These are phyloP conservation scores for Mortierella sp. DNA, from an alignment of 371 early-diverging fungal species.

Conservation along the genomic window DNA sequence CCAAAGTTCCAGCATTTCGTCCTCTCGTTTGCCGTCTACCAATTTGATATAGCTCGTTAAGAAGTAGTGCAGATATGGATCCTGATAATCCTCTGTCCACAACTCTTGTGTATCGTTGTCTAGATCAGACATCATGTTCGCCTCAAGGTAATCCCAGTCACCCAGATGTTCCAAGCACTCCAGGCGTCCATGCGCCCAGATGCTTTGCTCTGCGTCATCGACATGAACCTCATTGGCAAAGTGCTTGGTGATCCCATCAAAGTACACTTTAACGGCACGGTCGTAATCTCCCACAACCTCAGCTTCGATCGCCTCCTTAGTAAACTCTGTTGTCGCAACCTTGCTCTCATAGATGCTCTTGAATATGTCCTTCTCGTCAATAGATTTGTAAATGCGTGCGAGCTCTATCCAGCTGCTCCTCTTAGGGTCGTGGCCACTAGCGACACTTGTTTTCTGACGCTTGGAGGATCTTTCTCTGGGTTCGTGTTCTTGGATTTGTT, in stretches of 20 bases:
- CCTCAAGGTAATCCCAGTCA: conserved; percentile 72
- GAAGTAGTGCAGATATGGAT: conserved; percentile 68
- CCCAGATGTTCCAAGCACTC: conserved; percentile 73
- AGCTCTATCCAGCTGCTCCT: conserved; percentile 68
- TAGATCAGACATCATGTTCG: conserved; percentile 58
- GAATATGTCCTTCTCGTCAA: conserved; percentile 74
- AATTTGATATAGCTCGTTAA: conserved; percentile 68
- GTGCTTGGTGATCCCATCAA: conserved; percentile 56
- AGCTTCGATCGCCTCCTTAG: conserved; percentile 69
- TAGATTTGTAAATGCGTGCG: conserved; percentile 69
- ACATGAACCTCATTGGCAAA: conserved; percentile 49
- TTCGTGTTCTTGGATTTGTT: conserved; percentile 49
- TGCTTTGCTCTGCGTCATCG: conserved; percentile 59
- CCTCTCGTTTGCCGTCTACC: conserved; percentile 57
- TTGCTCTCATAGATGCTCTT: conserved; percentile 68
- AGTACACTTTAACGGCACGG: conserved; percentile 63
- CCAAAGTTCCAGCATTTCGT: conserved; percentile 61
- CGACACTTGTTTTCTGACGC: conserved; percentile 31
- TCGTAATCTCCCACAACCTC: conserved; percentile 73
- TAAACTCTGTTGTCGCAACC: conserved; percentile 60
- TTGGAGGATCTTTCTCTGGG: conserved; percentile 46
- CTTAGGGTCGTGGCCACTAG: conserved; percentile 21
- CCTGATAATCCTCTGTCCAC: conserved; percentile 67
- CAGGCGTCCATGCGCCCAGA: conserved; percentile 71
- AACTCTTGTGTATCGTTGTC: conserved; percentile 57